Base-by-base conservation (phyloP, 192 early-diverging fungal genomes). In the Globomyces pollinis-pini region DNA sequence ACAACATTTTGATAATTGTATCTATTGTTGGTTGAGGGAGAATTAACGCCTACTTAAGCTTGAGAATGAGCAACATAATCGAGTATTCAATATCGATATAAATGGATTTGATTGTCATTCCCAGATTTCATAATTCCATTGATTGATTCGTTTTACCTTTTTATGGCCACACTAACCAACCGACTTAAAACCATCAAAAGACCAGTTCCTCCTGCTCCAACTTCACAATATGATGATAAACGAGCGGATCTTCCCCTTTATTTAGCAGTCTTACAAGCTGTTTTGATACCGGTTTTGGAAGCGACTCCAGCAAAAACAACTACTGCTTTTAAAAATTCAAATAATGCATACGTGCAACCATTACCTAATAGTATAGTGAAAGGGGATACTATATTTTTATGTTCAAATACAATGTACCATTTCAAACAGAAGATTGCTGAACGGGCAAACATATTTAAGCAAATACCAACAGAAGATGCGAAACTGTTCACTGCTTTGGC, bases 371-470 rank as follows among this genome's bases (percentile, higher is more conserved):
- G 58, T 58, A 38, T 59, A 9, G 34, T 30, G 7, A 26, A 41
- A 28, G 69, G 49, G 21, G 64, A 63, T 8, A 70, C 69, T 2
- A 47, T 70, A 43, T 29, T 34, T 21, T 30, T 70, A 32, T 51
- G 49, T 6, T 12, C 28, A 13, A 21, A 38, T 9, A 50, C 69
- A 16, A 31, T 70, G 36, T 57, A 63, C 26, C 15, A 18, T 32
- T 65, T 68, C 33, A 68, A 38, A 33, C 51, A 18, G 16, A 39
- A 61, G 20, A 39, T 70, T 5, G 44, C n/a, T 11, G 32, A 39
- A 18, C 42, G 51, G 13, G 36, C 50, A 2, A 43, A 66, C 16
- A 63, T 70, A 13, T 60, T 70, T 23, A 50, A 29, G 32, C 42
- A 24, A 16, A 53, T 52, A 21, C 50, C 34, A 13, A 33, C 24